Evolutionary conservation across 208 protist genomes (phyloP).

Genomic region (Crithidia brevicula): DNA sequence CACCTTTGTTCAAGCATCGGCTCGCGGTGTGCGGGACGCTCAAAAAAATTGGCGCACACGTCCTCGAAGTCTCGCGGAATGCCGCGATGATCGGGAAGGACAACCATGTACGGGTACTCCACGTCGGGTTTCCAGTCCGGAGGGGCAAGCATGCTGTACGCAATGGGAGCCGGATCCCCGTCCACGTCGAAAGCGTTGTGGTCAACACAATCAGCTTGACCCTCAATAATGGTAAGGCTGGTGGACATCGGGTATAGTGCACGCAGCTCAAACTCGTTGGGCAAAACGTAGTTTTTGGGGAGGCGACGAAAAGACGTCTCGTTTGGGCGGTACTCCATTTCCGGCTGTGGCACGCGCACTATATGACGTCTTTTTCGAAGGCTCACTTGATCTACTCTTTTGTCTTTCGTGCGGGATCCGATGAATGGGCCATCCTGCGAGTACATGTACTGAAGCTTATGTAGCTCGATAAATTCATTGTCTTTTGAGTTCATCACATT

Average conservation of each 20-base stretch:
- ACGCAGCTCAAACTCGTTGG: conserved; percentile 85
- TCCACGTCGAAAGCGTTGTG: conserved; percentile 72
- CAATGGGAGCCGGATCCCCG: conserved; percentile 66
- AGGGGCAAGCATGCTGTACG: conserved; percentile 82
- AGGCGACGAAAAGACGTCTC: conserved; percentile 86
- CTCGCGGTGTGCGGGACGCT: conserved; percentile 66
- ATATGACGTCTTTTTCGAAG: conserved; percentile 60
- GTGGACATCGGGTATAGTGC: conserved; percentile 82
- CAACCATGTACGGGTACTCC: conserved; percentile 84
- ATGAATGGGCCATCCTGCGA: conserved; percentile 86
- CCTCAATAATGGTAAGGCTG: conserved; percentile 62
- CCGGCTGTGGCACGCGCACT: conserved; percentile 73
- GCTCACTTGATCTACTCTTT: conserved; percentile 38
- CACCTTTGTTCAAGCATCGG: conserved; percentile 76
- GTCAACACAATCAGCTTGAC: conserved; percentile 83
- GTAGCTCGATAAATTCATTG: conserved; percentile 56
- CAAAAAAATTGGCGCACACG: conserved; percentile 89
- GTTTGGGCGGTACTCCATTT: conserved; percentile 66
- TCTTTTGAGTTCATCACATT: conserved; percentile 47
- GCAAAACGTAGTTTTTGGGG: conserved; percentile 69
- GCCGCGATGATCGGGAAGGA: conserved; percentile 77
- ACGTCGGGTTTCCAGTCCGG: conserved; percentile 57
- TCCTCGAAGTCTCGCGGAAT: conserved; percentile 86
- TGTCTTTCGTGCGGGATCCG: conserved; percentile 70
- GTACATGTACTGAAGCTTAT: conserved; percentile 76